phyloP scores from a whole-genome alignment of 2,329 filamentous ascomycete genomes.

The Verticillium zaregamsianum region DNA sequence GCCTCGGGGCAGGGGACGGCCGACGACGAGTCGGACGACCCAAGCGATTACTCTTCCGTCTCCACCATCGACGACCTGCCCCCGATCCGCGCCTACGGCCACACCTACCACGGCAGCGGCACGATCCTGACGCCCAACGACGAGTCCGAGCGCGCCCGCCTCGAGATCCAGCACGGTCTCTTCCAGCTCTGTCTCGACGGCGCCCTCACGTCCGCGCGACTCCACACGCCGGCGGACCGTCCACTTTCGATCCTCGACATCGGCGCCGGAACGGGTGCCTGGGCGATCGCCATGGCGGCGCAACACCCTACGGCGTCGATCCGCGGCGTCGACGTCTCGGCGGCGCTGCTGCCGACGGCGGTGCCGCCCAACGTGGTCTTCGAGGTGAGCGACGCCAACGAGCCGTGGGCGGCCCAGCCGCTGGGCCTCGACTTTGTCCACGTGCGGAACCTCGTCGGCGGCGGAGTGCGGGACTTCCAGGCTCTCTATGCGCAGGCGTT shows the following conservation, averaged over 20 bases:
- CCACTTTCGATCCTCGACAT: conserved; percentile 32
- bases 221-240: conserved; percentile 15
- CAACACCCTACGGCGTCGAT: conserved; percentile 33
- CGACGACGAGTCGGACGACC: conserved; percentile 8
- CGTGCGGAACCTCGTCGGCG: conserved; percentile 36
- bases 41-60: conserved; percentile 24
- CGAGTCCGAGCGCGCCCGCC: conserved; percentile 24
- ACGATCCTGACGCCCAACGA: conserved; percentile 28
- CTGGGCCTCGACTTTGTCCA: conserved; percentile 37
- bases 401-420: conserved; percentile 29
- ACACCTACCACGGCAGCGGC: conserved; percentile 31
- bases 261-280: conserved; percentile 36
- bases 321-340: conserved; percentile 35
- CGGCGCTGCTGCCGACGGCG: conserved; percentile 32
- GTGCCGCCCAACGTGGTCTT: conserved; percentile 58
- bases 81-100: conserved; percentile 27
- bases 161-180: conserved; percentile 27
- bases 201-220: conserved; percentile 22
- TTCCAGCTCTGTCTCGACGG: conserved; percentile 29
- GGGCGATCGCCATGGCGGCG: conserved; percentile 38
- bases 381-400: conserved; percentile 53
- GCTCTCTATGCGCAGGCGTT: conserved; percentile 30
- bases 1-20: conserved; percentile 1
- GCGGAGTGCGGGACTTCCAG: conserved; percentile 39
- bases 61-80: conserved; percentile 25